Percentiles rank a stretch among this genome's conserved stretches.
Evolutionary conservation across 2,329 filamentous ascomycete species (phyloP).

Genomic region (Fusarium tricinctum): DNA sequence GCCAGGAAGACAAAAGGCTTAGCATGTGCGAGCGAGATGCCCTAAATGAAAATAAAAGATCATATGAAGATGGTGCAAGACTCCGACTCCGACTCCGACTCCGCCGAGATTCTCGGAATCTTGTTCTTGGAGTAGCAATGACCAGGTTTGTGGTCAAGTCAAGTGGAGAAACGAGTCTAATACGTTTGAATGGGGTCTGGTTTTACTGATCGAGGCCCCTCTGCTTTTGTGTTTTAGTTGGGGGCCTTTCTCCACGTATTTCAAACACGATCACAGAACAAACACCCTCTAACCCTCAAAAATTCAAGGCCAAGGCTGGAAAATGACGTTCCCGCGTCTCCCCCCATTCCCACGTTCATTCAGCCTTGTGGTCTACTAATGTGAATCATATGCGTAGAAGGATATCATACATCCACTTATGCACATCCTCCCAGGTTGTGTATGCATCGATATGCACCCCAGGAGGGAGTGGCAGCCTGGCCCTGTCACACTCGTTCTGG

Average conservation of each 20-base stretch:
- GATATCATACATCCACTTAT: slow-evolving; percentile 42
- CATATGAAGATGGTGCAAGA: slow-evolving; percentile 1
- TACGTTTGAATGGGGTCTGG: not conserved
- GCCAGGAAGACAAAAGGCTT: not conserved
- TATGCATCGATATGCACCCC: slow-evolving; percentile 43
- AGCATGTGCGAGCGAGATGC: not conserved
- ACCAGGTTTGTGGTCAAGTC: slow-evolving; percentile 2
- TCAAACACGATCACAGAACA: slow-evolving; percentile 6
- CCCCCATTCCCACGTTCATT: slow-evolving; percentile 17
- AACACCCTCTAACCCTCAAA: not conserved
- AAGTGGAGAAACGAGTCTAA: slow-evolving; percentile 20
- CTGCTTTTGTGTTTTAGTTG: not conserved
- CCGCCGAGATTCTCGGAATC: slow-evolving; percentile 28
- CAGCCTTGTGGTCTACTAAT: slow-evolving; percentile 37
- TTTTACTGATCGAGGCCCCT: not conserved
- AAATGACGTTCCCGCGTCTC: slow-evolving; percentile 7
- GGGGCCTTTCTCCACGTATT: slow-evolving; percentile 3
- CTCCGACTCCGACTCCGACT: slow-evolving; percentile 2
- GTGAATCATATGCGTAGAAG: slow-evolving; percentile 40
- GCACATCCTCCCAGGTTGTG: slow-evolving; percentile 41
- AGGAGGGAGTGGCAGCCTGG: slow-evolving; percentile 40
- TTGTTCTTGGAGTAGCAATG: slow-evolving; percentile 9
- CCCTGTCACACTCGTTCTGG: slow-evolving; percentile 41
- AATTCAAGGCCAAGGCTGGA: slow-evolving; percentile 1
- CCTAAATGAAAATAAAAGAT: not conserved